Conservation (phyloP, 345 rosid species). For the Pseudoturritis turrita region DNA sequence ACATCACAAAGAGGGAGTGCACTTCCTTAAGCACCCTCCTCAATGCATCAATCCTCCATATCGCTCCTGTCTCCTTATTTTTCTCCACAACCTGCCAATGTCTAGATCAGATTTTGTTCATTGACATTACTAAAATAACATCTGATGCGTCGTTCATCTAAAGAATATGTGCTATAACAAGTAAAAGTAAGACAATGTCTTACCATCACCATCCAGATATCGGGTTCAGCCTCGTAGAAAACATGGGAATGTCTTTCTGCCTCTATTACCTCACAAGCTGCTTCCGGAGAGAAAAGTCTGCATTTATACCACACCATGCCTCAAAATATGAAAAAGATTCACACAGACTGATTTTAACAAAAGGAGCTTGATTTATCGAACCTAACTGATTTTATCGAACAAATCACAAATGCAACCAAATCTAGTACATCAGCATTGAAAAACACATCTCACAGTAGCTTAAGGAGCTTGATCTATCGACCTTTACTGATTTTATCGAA, state of each 20-base stretch:
- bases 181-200: background rate
- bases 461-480: background rate
- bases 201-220: slow-evolving; percentile 99
- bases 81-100: slow-evolving; percentile 71
- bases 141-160: background rate
- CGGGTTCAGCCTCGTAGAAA: slow-evolving; percentile 86
- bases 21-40: slow-evolving; percentile 83
- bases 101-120: slow-evolving; percentile 1
- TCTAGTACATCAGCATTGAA: too few species aligned
- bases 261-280: slow-evolving; percentile 92
- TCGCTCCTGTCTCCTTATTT: slow-evolving; percentile 58
- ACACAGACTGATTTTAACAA: background rate
- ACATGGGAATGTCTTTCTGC: slow-evolving; percentile 94
- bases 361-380: too few species aligned
- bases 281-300: slow-evolving; percentile 94
- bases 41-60: slow-evolving; percentile 79
- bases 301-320: slow-evolving; percentile 21
- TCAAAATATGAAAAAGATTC: background rate
- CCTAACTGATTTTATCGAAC: too few species aligned
- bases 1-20: slow-evolving; percentile 85
- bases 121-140: background rate
- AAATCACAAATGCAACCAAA: too few species aligned
- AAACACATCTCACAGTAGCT: too few species aligned
- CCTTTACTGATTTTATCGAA: background rate
- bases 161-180: background rate